phyloP scores from a whole-genome alignment of 169 alveolate species.

The Plasmodium reichenowi region DNA sequence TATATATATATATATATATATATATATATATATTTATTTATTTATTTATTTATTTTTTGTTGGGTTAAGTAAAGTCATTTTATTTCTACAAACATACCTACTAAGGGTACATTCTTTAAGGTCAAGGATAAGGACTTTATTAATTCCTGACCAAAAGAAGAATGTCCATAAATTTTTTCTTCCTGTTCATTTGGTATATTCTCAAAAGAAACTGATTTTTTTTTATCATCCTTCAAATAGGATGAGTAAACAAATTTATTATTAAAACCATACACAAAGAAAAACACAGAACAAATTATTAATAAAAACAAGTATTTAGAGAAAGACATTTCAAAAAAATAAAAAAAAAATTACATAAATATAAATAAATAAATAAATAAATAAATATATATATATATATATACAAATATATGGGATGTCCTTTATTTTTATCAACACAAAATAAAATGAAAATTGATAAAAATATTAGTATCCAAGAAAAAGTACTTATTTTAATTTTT shows the following conservation, averaged over 20 bases:
- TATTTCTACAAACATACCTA: background rate
- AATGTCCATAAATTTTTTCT: constrained; percentile 3
- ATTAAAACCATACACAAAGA: too few species aligned
- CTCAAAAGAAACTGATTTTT: background rate
- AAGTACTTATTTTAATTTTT: too few species aligned
- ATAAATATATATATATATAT: background rate
- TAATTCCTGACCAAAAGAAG: constrained; percentile 24
- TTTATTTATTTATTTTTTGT: background rate
- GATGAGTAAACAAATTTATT: constrained; percentile 8
- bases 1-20: background rate
- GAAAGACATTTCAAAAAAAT: constrained; percentile 7
- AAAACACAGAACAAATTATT: too few species aligned
- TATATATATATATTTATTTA: background rate
- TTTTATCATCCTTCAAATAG: constrained; percentile 2
- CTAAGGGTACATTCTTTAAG: constrained; percentile 38
- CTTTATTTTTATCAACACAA: too few species aligned
- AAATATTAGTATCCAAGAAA: too few species aligned
- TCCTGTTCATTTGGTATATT: constrained; percentile 2
- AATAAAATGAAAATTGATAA: too few species aligned
- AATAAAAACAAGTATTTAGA: background rate
- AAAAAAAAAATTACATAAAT: too few species aligned
- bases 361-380: background rate
- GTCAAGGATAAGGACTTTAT: constrained; percentile 22
- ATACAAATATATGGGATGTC: background rate
- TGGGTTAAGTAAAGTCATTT: too few species aligned